phyloP scores from a whole-genome alignment of 805 yeast genomes.

The Starmerella floricola region DNA sequence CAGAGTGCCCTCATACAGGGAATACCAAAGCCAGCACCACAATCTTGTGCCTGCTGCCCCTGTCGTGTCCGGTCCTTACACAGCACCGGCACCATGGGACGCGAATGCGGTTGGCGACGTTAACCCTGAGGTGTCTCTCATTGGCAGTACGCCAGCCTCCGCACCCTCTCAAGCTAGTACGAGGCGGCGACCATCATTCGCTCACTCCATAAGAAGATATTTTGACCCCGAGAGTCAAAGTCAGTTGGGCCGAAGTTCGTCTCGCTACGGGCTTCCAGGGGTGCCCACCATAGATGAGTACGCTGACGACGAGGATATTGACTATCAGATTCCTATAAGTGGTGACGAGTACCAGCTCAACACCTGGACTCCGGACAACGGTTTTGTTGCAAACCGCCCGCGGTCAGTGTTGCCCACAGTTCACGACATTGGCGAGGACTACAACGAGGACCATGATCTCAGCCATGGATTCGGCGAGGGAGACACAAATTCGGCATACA shows the following conservation, averaged over 20 bases:
- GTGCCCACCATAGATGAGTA: constrained; percentile 14
- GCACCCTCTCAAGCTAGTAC: too few species aligned
- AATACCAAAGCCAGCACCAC: not conserved
- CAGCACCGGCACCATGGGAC: constrained; percentile 10
- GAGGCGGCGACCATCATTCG: constrained; percentile 10
- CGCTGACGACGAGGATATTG: constrained; percentile 24
- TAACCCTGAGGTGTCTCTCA: constrained; percentile 2
- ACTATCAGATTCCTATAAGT: constrained; percentile 29
- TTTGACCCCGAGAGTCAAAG: constrained; percentile 14
- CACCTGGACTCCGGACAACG: constrained; percentile 21
- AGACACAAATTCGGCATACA: not conserved
- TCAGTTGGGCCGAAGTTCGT: not conserved
- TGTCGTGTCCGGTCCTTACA: too few species aligned
- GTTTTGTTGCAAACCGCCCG: too few species aligned
- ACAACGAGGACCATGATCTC: constrained; percentile 15
- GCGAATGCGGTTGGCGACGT: constrained; percentile 8
- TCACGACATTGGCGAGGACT: constrained; percentile 2
- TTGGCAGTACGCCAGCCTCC: not conserved
- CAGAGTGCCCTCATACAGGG: not conserved
- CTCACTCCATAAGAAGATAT: constrained; percentile 9
- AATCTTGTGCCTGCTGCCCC: not conserved
- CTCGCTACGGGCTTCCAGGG: not conserved
- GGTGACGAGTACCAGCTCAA: constrained; percentile 32
- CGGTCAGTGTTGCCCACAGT: not conserved
- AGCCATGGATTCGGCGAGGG: constrained; percentile 11